Conservation (phyloP, 495 filamentous ascomycete species). For the Podospora didyma region DNA sequence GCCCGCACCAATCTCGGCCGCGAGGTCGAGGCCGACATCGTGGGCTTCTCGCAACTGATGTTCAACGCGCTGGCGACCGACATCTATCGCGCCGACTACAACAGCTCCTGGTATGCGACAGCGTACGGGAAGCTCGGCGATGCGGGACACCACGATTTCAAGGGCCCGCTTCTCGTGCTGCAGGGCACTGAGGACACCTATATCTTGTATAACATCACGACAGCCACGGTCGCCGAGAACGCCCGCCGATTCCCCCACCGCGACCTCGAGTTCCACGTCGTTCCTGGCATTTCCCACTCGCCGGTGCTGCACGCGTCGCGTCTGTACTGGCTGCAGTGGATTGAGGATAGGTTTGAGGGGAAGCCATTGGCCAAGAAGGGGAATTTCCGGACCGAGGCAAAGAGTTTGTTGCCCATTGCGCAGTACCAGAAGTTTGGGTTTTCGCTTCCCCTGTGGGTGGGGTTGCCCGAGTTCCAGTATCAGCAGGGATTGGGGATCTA, state of each 20-base stretch:
- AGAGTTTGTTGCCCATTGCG: constrained; percentile 25
- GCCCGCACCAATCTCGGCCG: not conserved
- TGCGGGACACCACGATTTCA: not conserved
- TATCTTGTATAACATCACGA: not conserved
- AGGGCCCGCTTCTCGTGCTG: not conserved
- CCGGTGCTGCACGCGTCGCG: constrained; percentile 33
- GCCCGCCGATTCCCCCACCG: constrained; percentile 33
- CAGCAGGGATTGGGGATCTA: constrained; percentile 4
- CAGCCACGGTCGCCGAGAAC: not conserved
- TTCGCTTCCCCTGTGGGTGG: constrained; percentile 30
- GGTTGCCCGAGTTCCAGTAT: constrained; percentile 23
- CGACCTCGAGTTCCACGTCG: constrained; percentile 32
- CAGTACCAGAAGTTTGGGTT: constrained; percentile 22
- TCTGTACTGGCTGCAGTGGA: constrained; percentile 40
- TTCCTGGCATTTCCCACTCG: constrained; percentile 32
- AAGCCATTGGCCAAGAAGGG: constrained; percentile 7
- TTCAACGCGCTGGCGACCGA: not conserved
- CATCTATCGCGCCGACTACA: not conserved
- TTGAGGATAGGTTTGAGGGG: constrained; percentile 33
- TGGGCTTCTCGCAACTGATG: not conserved
- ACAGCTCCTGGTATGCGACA: not conserved
- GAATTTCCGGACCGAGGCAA: constrained; percentile 12
- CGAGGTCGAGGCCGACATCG: not conserved
- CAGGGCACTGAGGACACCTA: not conserved
- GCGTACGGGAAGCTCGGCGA: not conserved